Conservation (phyloP, 2,329 filamentous ascomycete species). For the Coniochaeta sp. region DNA sequence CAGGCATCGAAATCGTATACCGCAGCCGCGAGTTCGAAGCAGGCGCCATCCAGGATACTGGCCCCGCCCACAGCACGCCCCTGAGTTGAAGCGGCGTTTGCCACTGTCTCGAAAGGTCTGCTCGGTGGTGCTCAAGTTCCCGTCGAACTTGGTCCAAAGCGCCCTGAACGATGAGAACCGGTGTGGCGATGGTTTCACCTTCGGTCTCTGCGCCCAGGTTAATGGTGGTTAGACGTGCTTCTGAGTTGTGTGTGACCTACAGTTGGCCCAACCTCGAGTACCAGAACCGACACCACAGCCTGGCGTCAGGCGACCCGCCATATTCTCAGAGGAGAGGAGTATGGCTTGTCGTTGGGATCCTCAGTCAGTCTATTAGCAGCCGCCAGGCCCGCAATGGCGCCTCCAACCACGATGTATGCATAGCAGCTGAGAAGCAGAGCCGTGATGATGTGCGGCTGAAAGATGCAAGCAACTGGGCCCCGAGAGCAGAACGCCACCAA, state of each 20-base stretch:
- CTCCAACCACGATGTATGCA: neutral
- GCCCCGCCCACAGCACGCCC: slow-evolving; percentile 32
- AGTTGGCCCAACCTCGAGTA: neutral
- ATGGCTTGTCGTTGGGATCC: neutral
- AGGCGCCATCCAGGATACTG: slow-evolving; percentile 30
- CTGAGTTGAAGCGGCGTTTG: slow-evolving; percentile 25
- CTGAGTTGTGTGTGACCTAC: neutral
- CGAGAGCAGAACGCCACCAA: neutral
- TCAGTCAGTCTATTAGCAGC: neutral
- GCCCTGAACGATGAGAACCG: slow-evolving; percentile 11
- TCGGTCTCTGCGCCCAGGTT: neutral
- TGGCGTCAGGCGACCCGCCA: neutral
- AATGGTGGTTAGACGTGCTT: neutral
- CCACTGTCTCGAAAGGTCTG: slow-evolving; percentile 26
- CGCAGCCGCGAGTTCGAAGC: slow-evolving; percentile 30
- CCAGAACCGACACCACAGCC: neutral
- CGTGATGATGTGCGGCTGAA: neutral
- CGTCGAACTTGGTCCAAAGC: slow-evolving; percentile 17
- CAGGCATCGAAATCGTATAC: slow-evolving; percentile 31
- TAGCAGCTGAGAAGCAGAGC: neutral
- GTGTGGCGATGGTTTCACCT: slow-evolving; percentile 9
- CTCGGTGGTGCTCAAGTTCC: slow-evolving; percentile 21
- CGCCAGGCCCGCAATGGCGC: neutral
- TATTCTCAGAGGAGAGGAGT: neutral
- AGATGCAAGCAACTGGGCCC: neutral